A percentile compares a stretch with the other conserved stretches of the same genome.
Evolutionary conservation across 768 basidiomycete genomes (phyloP).

Genomic region (Rhodotorula sphaerocarpa): DNA sequence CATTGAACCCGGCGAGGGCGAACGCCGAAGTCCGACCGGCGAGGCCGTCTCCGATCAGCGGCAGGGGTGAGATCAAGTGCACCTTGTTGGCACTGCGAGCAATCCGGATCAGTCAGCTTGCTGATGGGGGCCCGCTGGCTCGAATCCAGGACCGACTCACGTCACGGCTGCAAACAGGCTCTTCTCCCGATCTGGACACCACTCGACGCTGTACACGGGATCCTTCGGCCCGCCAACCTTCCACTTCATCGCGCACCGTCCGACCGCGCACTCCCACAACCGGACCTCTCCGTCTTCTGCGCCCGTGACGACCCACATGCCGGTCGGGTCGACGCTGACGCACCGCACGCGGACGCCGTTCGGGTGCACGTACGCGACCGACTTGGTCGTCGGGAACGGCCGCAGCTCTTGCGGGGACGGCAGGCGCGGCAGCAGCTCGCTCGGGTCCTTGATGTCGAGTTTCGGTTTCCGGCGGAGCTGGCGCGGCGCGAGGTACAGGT

Average conservation of each 20-base stretch:
- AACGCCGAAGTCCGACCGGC: conserved; percentile 55
- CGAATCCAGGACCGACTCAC: conserved; percentile 11
- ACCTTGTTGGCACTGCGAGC: conserved; percentile 64
- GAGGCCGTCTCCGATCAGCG: conserved; percentile 56
- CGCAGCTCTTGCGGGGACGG: conserved; percentile 82
- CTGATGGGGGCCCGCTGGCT: neutral
- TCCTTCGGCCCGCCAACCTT: conserved; percentile 50
- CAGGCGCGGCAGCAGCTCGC: conserved; percentile 82
- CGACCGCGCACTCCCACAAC: conserved; percentile 86
- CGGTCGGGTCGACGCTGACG: conserved; percentile 73
- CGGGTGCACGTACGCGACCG: conserved; percentile 62
- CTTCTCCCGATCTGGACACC: conserved; percentile 65
- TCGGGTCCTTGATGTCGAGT: conserved; percentile 60
- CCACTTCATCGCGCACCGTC: conserved; percentile 81
- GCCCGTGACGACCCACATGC: conserved; percentile 83
- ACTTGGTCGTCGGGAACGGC: conserved; percentile 85
- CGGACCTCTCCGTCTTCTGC: conserved; percentile 79
- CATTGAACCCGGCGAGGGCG: conserved; percentile 58
- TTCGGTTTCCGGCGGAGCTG: conserved; percentile 64
- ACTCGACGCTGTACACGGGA: conserved; percentile 69
- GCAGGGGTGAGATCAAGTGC: conserved; percentile 71
- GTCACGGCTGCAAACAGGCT: conserved; percentile 37
- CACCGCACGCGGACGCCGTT: conserved; percentile 60
- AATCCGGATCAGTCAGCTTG: neutral
- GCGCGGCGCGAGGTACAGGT: conserved; percentile 90